Base-by-base conservation (phyloP, 108 stramenopile genomes). In the Fragilariopsis cylindrus region DNA sequence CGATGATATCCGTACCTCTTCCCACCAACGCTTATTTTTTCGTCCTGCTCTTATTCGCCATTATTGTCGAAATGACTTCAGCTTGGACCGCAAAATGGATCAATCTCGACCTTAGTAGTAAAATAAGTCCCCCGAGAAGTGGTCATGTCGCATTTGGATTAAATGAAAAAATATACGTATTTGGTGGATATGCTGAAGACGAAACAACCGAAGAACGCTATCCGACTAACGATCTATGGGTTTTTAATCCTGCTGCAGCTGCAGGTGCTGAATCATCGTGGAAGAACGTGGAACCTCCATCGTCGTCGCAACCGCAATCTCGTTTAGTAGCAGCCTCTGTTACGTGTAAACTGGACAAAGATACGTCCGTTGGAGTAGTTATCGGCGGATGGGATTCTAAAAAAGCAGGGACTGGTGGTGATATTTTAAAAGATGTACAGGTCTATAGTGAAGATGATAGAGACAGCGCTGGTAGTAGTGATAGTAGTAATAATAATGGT, bases 321-420 rank as follows among this genome's bases (percentile, higher is more conserved):
- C 76, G 91, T 43, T 64, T 92, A 58, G 91, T 81, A 41, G 70
- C 87, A 6, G 87, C 88, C 2, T 76, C 84, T 39, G 83, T 52
- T 19, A 7, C 76, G 39, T 56, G 49, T 48, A 45, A 21, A 30
- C 4, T 39, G 11, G 58, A 67, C n/a, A 58, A 55, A 4, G 67
- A 45, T 13, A 40, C 7, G 49, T 7, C 40, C 4, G 54, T 44
- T 5, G 79, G 79, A 15, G 63, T 82, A 57, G 48, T 92, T 0
- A 43, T 92, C 8, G 91, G 88, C 19, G 91, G 91, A 12, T 92
- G 91, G 91, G 88, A 92, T 82, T 85, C 91, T 4, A 82, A 85
- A 69, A 70, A 64, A 7, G 79, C 82, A 30, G 88, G 87, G 7
- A 87, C 84, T 2, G 88, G 88, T 6, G 88, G 88, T 3, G 69